phyloP scores from a whole-genome alignment of 164 flowering plant species.

The Protea cynaroides region DNA sequence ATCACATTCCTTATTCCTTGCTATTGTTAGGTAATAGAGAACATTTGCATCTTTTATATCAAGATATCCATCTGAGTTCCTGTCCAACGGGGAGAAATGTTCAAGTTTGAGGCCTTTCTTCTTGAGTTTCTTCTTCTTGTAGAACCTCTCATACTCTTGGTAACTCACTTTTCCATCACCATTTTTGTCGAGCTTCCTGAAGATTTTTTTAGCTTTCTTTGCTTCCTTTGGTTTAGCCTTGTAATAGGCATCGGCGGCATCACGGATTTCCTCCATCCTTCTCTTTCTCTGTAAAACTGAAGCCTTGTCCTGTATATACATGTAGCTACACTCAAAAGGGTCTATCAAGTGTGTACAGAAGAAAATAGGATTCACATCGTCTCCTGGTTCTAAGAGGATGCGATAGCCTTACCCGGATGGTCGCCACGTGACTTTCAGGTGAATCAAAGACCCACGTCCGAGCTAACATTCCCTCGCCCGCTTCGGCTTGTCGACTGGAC shows the following conservation, averaged over 20 bases:
- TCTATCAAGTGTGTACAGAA: too few relatives aligned
- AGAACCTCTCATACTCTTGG: not conserved
- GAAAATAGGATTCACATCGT: too few relatives aligned
- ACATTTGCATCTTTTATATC: not conserved
- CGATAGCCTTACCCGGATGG: too few relatives aligned
- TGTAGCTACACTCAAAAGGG: too few relatives aligned
- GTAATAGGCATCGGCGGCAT: not conserved
- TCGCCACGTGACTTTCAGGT: too few relatives aligned
- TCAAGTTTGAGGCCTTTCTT: not conserved
- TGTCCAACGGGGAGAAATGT: not conserved
- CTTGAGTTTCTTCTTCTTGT: too few relatives aligned
- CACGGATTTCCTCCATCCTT: not conserved
- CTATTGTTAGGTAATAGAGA: not conserved
- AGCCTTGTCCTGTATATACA: too few relatives aligned
- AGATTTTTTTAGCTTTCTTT: not conserved
- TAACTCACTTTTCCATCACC: not conserved
- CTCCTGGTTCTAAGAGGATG: too few relatives aligned
- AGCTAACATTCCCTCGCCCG: too few relatives aligned
- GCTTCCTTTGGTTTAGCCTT: not conserved
- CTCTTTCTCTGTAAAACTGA: too few relatives aligned
- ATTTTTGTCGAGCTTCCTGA: not conserved
- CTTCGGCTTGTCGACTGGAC: too few relatives aligned
- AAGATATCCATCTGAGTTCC: not conserved
- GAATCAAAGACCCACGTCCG: too few relatives aligned
- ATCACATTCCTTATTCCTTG: not conserved